Evolutionary conservation across 83 land plant species (phyloP).

Genomic region (Thuja plicata): DNA sequence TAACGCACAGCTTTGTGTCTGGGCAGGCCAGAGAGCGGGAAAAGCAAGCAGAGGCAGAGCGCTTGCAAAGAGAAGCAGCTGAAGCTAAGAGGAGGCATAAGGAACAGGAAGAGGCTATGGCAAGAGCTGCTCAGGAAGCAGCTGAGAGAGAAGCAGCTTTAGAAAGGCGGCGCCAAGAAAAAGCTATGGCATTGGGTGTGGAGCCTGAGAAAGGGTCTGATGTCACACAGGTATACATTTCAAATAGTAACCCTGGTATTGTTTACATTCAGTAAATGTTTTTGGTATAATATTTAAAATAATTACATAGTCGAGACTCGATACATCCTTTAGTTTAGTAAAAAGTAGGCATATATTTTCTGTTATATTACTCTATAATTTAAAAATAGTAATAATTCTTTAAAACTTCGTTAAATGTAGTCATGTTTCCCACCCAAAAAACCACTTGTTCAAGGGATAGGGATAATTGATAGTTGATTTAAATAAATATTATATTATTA

Average conservation of each 20-base stretch:
- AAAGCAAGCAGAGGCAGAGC: conserved; percentile 77
- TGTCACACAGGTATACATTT: conserved; percentile 74
- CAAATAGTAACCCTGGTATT: not conserved
- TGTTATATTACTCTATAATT: not conserved
- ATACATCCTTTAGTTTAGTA: too few species aligned
- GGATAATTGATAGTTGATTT: too few species aligned
- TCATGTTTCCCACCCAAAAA: too few species aligned
- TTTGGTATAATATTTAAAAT: not conserved
- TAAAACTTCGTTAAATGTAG: too few species aligned
- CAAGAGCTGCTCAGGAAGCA: conserved; percentile 79
- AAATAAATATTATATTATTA: too few species aligned
- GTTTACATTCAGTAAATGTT: not conserved
- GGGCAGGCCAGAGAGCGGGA: conserved; percentile 86
- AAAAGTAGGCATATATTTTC: not conserved
- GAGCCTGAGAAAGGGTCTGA: conserved; percentile 97
- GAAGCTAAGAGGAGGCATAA: conserved; percentile 78
- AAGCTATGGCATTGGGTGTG: conserved; percentile 77
- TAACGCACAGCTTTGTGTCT: not conserved
- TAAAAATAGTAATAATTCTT: not conserved
- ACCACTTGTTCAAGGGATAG: too few species aligned
- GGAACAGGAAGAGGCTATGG: conserved; percentile 89
- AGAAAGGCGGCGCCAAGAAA: conserved; percentile 77
- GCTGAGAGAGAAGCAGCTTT: conserved; percentile 86
- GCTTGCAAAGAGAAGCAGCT: conserved; percentile 74
- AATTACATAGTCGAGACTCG: not conserved